Evolutionary conservation across 2,329 filamentous ascomycete genomes (phyloP).

Genomic region (Fusarium sp.): DNA sequence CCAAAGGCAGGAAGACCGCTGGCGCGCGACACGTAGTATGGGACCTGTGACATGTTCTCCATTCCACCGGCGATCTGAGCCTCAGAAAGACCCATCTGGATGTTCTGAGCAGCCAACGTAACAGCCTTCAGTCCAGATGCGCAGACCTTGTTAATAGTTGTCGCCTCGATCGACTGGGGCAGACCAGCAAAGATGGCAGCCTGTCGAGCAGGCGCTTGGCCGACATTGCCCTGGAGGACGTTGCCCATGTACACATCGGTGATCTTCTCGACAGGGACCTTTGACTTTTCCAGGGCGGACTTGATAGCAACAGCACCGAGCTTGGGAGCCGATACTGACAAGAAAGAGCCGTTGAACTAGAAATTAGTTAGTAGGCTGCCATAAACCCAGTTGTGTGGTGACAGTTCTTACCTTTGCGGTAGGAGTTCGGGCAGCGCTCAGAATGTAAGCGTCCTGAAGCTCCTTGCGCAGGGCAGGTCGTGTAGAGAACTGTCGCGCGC

Average conservation of each 20-base stretch:
- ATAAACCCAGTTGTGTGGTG: background rate
- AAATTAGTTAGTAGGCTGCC: background rate
- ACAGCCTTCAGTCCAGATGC: slow-evolving; percentile 95
- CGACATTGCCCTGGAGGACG: slow-evolving; percentile 83
- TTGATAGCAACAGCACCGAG: slow-evolving; percentile 93
- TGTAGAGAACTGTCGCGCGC: slow-evolving; percentile 61
- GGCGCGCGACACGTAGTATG: slow-evolving; percentile 88
- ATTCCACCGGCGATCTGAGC: slow-evolving; percentile 94
- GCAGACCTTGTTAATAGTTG: slow-evolving; percentile 98
- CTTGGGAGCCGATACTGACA: slow-evolving; percentile 83
- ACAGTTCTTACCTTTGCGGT: slow-evolving; percentile 77
- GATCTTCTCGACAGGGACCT: slow-evolving; percentile 81
- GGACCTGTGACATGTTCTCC: slow-evolving; percentile 97
- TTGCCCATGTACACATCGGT: slow-evolving; percentile 98
- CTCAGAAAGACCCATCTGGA: slow-evolving; percentile 89
- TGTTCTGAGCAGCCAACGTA: slow-evolving; percentile 89
- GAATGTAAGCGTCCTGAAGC: slow-evolving; percentile 91
- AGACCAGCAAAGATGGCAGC: slow-evolving; percentile 90
- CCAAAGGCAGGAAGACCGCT: slow-evolving; percentile 87
- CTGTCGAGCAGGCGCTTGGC: slow-evolving; percentile 92
- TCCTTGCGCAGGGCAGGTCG: slow-evolving; percentile 65
- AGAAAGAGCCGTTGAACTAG: slow-evolving; percentile 94
- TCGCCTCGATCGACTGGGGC: slow-evolving; percentile 81
- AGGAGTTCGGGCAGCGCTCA: slow-evolving; percentile 89
- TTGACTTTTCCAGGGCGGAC: slow-evolving; percentile 86